Conservation (phyloP, 2,329 filamentous ascomycete genomes). For the Paecilomyces formosus region DNA sequence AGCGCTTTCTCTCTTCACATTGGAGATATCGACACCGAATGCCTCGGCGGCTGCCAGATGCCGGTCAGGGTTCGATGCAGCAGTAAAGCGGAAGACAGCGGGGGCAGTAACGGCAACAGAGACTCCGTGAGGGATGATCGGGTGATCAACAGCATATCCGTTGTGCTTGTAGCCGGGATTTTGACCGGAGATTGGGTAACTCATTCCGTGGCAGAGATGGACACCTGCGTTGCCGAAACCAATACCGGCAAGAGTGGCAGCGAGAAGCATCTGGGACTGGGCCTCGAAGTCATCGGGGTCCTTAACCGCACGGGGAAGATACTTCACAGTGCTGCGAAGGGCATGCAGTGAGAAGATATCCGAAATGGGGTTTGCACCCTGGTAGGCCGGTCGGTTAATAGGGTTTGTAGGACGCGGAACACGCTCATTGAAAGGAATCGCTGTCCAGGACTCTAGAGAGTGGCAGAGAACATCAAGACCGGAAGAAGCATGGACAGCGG, state of each 20-base stretch:
- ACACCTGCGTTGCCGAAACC: constrained; percentile 98
- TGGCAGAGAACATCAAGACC: constrained; percentile 95
- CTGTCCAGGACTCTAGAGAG: constrained; percentile 92
- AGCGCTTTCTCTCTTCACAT: constrained; percentile 81
- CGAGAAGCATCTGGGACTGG: constrained; percentile 90
- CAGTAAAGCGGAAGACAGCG: constrained; percentile 90
- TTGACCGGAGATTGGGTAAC: constrained; percentile 91
- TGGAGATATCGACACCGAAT: constrained; percentile 82
- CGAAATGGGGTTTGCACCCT: constrained; percentile 94
- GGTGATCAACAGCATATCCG: constrained; percentile 69
- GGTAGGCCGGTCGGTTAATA: constrained; percentile 85
- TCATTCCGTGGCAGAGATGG: constrained; percentile 87
- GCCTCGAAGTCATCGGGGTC: constrained; percentile 90
- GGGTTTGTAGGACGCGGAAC: constrained; percentile 80
- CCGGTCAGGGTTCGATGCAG: constrained; percentile 80
- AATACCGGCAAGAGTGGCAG: constrained; percentile 86
- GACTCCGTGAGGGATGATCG: constrained; percentile 93
- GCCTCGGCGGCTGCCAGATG: constrained; percentile 83
- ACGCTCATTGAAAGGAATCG: constrained; percentile 87
- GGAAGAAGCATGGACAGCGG: constrained; percentile 83
- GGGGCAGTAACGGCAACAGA: constrained; percentile 90
- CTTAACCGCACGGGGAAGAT: constrained; percentile 76
- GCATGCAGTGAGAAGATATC: constrained; percentile 94
- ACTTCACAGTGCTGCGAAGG: constrained; percentile 76
- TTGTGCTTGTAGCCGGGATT: constrained; percentile 84